A percentile compares a stretch with the other conserved stretches of the same genome.
Conservation (phyloP, 331 rosid genomes). For the Pyracantha coccinea region DNA sequence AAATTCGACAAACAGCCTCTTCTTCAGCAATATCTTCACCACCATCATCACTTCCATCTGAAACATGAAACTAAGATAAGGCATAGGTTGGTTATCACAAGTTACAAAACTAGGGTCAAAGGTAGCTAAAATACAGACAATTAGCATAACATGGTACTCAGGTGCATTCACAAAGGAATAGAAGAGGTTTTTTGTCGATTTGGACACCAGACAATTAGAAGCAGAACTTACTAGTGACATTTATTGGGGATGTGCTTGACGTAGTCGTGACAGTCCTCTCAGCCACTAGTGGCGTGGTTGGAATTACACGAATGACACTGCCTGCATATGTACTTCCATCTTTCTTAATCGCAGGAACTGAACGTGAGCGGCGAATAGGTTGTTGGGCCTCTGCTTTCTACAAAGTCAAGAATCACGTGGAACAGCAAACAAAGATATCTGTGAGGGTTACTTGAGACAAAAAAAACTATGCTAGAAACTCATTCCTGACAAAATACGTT, state of each 20-base stretch:
- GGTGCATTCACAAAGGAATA: not conserved
- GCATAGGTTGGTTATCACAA: slow-evolving; percentile 22
- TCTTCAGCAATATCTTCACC: slow-evolving; percentile 66
- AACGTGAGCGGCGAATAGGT: slow-evolving; percentile 63
- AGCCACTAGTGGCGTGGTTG: slow-evolving; percentile 31
- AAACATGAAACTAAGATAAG: slow-evolving; percentile 37
- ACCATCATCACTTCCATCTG: slow-evolving; percentile 53
- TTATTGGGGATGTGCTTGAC: slow-evolving; percentile 25
- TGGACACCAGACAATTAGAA: not conserved
- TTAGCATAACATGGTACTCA: not conserved
- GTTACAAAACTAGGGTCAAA: slow-evolving; percentile 9
- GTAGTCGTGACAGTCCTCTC: slow-evolving; percentile 27
- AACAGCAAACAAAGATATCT: not conserved
- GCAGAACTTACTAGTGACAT: slow-evolving; percentile 32
- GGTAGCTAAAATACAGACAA: slow-evolving; percentile 8
- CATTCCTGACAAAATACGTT: too few species aligned
- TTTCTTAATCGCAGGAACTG: slow-evolving; percentile 49
- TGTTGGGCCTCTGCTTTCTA: slow-evolving; percentile 41
- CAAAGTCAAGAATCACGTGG: slow-evolving; percentile 15
- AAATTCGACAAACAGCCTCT: slow-evolving; percentile 83
- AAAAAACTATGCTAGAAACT: not conserved
- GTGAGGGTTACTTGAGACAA: not conserved
- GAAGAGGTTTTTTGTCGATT: not conserved
- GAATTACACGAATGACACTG: slow-evolving; percentile 44
- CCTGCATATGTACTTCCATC: slow-evolving; percentile 38